Evolutionary conservation across 164 flowering plant genomes (phyloP).

Genomic region (Liriodendron chinense): DNA sequence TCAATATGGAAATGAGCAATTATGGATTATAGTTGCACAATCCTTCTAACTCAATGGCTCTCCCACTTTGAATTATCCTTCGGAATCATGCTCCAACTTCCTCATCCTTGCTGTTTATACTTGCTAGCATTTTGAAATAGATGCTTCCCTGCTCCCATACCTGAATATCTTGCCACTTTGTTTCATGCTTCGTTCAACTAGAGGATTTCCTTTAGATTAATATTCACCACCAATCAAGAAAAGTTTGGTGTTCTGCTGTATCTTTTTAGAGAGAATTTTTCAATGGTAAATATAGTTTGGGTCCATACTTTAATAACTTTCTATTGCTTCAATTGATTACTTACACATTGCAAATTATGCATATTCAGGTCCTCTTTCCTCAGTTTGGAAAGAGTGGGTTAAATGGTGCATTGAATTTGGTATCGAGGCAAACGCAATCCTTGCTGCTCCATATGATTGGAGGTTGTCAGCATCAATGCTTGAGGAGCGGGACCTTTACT

Average conservation of each 20-base stretch:
- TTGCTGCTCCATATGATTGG: conserved; percentile 99
- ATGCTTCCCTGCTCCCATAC: too few relatives aligned
- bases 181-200: too few relatives aligned
- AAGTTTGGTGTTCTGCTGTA: neutral
- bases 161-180: too few relatives aligned
- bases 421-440: conserved; percentile 87
- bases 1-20: neutral
- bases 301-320: neutral
- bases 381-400: conserved; percentile 98
- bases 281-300: neutral
- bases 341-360: conserved; percentile 13
- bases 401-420: conserved; percentile 99
- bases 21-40: too few relatives aligned
- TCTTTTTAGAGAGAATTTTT: neutral
- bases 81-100: too few relatives aligned
- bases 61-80: too few relatives aligned
- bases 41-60: too few relatives aligned
- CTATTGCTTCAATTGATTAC: neutral
- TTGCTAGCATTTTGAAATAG: too few relatives aligned
- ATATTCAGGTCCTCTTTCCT: conserved; percentile 87
- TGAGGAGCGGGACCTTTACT: conserved; percentile 97
- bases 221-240: too few relatives aligned
- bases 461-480: conserved; percentile 92
- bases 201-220: too few relatives aligned
- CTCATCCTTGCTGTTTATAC: too few relatives aligned